These are phyloP conservation scores for Haplosporangium sp. DNA, from an alignment of 371 early-diverging fungal species.

Conservation along the genomic window DNA sequence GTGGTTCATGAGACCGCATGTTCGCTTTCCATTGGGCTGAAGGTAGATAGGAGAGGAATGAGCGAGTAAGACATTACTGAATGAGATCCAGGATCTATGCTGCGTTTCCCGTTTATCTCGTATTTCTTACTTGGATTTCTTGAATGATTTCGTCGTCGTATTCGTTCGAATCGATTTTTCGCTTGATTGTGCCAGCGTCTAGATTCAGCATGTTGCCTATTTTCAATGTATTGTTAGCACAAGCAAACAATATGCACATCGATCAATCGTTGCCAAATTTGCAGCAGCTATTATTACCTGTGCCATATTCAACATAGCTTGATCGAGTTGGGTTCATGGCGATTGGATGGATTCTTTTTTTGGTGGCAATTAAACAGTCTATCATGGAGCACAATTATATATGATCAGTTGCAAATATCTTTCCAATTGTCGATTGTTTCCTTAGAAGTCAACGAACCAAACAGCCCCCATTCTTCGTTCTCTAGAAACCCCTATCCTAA, in stretches of 20 bases:
- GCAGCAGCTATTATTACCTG: slow-evolving; percentile 19
- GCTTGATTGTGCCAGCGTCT: slow-evolving; percentile 49
- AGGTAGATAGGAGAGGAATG: not conserved
- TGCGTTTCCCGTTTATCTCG: not conserved
- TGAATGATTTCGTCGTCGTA: slow-evolving; percentile 44
- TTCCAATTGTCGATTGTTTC: no score
- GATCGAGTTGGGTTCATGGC: slow-evolving; percentile 40
- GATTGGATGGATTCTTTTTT: not conserved
- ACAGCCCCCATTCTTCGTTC: no score
- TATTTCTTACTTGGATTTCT: slow-evolving; percentile 37
- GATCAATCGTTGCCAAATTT: not conserved
- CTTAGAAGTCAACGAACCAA: no score
- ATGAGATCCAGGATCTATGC: not conserved
- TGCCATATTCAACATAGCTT: slow-evolving; percentile 52
- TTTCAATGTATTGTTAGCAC: not conserved
- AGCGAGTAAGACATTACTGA: not conserved
- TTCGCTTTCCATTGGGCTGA: slow-evolving; percentile 50
- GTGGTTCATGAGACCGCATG: slow-evolving; percentile 25
- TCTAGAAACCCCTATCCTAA: no score
- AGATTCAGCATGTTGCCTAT: slow-evolving; percentile 53
- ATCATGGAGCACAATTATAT: not conserved
- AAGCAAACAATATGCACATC: no score
- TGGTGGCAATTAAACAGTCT: not conserved
- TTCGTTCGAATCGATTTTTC: slow-evolving; percentile 54
- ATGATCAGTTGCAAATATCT: no score